Evolutionary conservation across 2,329 filamentous ascomycete species (phyloP).

Genomic region (Bipolaris gigantea): DNA sequence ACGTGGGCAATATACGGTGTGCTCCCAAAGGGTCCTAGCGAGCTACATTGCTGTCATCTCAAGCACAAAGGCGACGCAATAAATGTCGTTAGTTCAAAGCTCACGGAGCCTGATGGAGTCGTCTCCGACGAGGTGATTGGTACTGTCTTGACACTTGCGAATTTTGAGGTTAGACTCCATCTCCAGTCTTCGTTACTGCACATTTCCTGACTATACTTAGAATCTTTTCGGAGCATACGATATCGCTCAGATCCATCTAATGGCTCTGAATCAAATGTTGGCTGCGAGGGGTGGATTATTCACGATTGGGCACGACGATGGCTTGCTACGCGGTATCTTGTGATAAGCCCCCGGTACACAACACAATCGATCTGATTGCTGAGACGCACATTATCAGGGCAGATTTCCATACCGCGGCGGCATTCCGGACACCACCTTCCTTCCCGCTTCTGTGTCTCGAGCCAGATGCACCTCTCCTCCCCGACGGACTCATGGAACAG

Average conservation of each 20-base stretch:
- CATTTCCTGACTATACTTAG: conserved; percentile 8
- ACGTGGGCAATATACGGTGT: conserved; percentile 34
- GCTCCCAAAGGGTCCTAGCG: conserved; percentile 15
- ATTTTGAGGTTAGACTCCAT: conserved; percentile 24
- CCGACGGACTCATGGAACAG: conserved; percentile 23
- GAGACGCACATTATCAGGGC: conserved; percentile 18
- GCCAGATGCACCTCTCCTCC: conserved; percentile 20
- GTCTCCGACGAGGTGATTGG: conserved; percentile 32
- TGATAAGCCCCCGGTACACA: conserved; percentile 17
- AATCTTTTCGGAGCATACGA: conserved; percentile 32
- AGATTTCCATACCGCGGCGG: conserved; percentile 30
- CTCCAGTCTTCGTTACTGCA: not conserved
- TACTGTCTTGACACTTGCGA: conserved; percentile 28
- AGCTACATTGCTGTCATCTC: conserved; percentile 20
- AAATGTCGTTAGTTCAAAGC: conserved; percentile 26
- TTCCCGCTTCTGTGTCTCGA: conserved; percentile 25
- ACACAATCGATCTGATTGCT: not conserved
- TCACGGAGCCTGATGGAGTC: conserved; percentile 10
- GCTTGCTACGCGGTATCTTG: conserved; percentile 26
- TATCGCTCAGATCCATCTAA: conserved; percentile 18
- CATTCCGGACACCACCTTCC: conserved; percentile 21
- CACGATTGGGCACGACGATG: conserved; percentile 30
- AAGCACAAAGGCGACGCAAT: conserved; percentile 33
- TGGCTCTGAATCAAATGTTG: conserved; percentile 29
- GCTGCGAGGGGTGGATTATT: conserved; percentile 25